phyloP scores from a whole-genome alignment of 192 early-diverging fungal genomes.

The Coemansia sp. region DNA sequence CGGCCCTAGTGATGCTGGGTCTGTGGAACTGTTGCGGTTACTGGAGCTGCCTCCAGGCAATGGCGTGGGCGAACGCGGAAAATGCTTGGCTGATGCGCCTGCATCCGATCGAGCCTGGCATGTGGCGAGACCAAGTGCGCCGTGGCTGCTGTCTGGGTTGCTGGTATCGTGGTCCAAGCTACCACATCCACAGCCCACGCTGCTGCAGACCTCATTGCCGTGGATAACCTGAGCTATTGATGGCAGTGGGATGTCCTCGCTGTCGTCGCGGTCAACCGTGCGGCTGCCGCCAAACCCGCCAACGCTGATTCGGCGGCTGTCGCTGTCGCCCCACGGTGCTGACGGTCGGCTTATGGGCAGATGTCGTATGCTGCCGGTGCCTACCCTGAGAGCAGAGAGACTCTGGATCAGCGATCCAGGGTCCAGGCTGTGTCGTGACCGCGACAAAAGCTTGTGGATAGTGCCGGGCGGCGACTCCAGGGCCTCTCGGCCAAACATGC shows the following conservation, averaged over 20 bases:
- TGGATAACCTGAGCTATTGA: background rate
- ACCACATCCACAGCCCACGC: background rate
- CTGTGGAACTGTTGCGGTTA: slow-evolving; percentile 10
- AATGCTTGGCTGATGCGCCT: background rate
- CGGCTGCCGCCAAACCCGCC: background rate
- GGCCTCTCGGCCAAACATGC: slow-evolving; percentile 52
- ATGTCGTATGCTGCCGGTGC: slow-evolving; percentile 18
- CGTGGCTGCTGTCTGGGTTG: background rate
- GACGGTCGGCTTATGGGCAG: slow-evolving; percentile 20
- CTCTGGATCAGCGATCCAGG: slow-evolving; percentile 40
- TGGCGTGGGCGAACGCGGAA: background rate
- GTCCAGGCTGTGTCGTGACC: slow-evolving; percentile 50
- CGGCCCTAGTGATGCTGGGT: slow-evolving; percentile 5
- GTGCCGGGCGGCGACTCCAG: slow-evolving; percentile 50
- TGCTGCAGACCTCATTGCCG: background rate
- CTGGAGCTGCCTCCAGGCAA: background rate
- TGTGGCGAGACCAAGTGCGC: background rate
- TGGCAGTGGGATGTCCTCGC: slow-evolving; percentile 14
- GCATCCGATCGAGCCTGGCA: background rate
- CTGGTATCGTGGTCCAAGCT: background rate
- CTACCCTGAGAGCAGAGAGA: slow-evolving; percentile 33
- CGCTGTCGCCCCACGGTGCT: slow-evolving; percentile 18
- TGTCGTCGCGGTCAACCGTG: background rate
- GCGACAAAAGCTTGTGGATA: slow-evolving; percentile 34
- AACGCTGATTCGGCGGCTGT: background rate